Percentiles rank a stretch among this genome's conserved stretches.
These are phyloP conservation scores for Termitomyces sp. DNA, from an alignment of 768 basidiomycete species.

Conservation along the genomic window DNA sequence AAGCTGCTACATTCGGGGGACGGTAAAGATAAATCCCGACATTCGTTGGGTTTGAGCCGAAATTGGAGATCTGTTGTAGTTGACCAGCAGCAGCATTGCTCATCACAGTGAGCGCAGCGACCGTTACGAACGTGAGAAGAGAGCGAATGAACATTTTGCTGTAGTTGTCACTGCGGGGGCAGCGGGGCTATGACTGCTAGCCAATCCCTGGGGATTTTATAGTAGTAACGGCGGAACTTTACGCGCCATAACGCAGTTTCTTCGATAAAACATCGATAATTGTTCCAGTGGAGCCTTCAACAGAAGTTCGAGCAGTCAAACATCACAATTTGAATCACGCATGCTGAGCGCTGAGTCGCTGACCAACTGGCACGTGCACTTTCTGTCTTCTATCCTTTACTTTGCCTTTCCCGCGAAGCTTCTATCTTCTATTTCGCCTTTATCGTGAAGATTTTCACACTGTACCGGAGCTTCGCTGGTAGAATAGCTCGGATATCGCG, in stretches of 20 bases:
- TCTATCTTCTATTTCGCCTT: neutral
- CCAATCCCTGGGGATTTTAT: neutral
- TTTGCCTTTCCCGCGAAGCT: neutral
- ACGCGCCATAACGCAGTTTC: neutral
- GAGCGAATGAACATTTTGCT: constrained; percentile 10
- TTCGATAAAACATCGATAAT: neutral
- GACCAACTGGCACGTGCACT: neutral
- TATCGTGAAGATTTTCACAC: neutral
- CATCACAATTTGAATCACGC: no score
- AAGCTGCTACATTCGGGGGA: constrained; percentile 34
- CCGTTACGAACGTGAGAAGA: constrained; percentile 8
- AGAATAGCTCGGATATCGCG: neutral
- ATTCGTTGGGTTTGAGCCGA: constrained; percentile 54
- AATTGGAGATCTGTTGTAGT: constrained; percentile 42
- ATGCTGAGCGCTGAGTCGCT: no score
- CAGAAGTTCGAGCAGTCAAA: neutral
- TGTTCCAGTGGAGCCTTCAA: neutral
- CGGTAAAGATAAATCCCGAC: constrained; percentile 47
- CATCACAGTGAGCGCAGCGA: constrained; percentile 20
- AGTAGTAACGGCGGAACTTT: neutral
- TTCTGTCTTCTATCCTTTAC: neutral
- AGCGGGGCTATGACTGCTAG: no score
- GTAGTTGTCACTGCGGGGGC: no score
- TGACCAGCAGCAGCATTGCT: constrained; percentile 28
- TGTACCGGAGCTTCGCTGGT: neutral